These are phyloP conservation scores for Cryptococcus hybrid DNA, from an alignment of 1,284 basidiomycete genomes.

Conservation along the genomic window DNA sequence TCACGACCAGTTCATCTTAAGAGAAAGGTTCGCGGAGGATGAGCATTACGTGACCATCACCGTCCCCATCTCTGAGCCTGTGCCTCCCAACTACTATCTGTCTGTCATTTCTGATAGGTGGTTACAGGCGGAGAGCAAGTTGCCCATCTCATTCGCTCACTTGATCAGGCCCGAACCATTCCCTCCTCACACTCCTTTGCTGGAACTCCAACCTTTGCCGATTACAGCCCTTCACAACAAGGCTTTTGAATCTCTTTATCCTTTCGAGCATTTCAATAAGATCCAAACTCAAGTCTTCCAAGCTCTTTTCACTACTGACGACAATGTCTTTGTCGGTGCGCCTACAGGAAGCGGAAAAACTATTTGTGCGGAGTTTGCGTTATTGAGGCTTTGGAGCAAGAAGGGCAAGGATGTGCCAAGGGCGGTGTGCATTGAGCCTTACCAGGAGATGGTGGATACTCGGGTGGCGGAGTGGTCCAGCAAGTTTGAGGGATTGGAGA, in stretches of 20 bases:
- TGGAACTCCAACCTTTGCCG: constrained; percentile 89
- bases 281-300: constrained; percentile 99
- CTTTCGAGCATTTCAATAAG: constrained; percentile 89
- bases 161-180: constrained; percentile 97
- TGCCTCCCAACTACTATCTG: constrained; percentile 98
- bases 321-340: constrained; percentile 93
- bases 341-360: constrained; percentile 98
- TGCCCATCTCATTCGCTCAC: constrained; percentile 97
- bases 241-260: constrained; percentile 84
- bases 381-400: constrained; percentile 88
- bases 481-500: constrained; percentile 80
- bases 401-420: constrained; percentile 70
- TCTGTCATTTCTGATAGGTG: constrained; percentile 92
- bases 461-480: constrained; percentile 83
- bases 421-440: constrained; percentile 96
- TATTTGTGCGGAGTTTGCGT: constrained; percentile 92
- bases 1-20: constrained; percentile 88
- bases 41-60: constrained; percentile 94
- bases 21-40: constrained; percentile 85
- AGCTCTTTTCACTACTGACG: constrained; percentile 91
- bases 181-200: constrained; percentile 85
- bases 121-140: constrained; percentile 89
- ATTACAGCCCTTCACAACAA: constrained; percentile 87
- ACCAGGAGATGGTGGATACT: constrained; percentile 93
- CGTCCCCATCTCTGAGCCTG: constrained; percentile 93